phyloP scores from a whole-genome alignment of 78 protist species.

The Tieghemostelium lacteum region DNA sequence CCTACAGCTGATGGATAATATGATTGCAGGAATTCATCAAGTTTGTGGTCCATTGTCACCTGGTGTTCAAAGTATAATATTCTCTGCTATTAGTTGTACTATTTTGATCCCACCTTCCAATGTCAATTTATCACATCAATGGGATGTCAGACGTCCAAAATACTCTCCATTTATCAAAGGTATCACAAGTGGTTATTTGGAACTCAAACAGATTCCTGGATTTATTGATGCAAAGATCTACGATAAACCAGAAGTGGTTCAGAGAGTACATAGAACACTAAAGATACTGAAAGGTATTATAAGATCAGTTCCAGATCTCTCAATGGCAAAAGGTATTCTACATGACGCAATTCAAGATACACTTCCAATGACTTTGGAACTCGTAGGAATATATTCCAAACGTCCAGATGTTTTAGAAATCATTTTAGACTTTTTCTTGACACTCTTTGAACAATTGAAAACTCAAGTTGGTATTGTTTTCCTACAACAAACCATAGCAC shows the following conservation, averaged over 20 bases:
- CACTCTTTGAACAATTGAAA: constrained; percentile 42
- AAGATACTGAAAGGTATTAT: constrained; percentile 27
- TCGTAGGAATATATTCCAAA: constrained; percentile 21
- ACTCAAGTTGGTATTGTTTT: constrained; percentile 51
- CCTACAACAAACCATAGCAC: constrained; percentile 58
- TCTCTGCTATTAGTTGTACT: constrained; percentile 28
- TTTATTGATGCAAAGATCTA: constrained; percentile 8
- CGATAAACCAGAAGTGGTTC: constrained; percentile 13
- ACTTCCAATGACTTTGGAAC: constrained; percentile 3
- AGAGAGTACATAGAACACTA: constrained; percentile 31
- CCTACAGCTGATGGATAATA: constrained; percentile 5
- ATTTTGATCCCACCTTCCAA: constrained; percentile 57
- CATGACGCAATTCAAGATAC: constrained; percentile 68
- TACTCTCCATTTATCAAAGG: constrained; percentile 71
- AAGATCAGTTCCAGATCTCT: constrained; percentile 29
- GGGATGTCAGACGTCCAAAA: constrained; percentile 73
- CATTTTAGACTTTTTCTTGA: constrained; percentile 53
- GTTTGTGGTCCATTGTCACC: constrained; percentile 32
- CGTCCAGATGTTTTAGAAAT: constrained; percentile 5
- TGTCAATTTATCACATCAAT: constrained; percentile 67
- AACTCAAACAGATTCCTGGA: constrained; percentile 35
- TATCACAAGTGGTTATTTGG: constrained; percentile 39
- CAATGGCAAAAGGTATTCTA: constrained; percentile 46
- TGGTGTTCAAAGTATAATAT: constrained; percentile 27
- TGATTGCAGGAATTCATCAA: constrained; percentile 29